Evolutionary conservation across 768 basidiomycete species (phyloP), one percentile per base, ranked within the genome.

Genomic region (Mycena chlorophos): DNA sequence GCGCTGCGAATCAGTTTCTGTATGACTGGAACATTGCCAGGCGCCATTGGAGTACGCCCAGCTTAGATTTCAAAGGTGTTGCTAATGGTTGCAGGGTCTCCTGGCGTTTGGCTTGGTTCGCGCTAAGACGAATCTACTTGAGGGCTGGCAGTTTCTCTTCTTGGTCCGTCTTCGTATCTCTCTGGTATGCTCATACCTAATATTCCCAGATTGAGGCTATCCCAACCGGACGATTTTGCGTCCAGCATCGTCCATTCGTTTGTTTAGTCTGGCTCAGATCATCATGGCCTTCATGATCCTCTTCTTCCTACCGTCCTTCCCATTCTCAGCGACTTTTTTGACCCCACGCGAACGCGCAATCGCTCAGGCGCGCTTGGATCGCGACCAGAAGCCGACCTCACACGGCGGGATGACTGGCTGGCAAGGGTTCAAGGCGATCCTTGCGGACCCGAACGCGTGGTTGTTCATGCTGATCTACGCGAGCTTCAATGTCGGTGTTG

Each of bases 111-210:
- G 78, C 1, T 75, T 84, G 12, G 81, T 82, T 16, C 74, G 82
- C 5, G 78, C 74, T 0, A 74, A 79, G 20, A 83, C 82, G 0
- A 71, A 75, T 0, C n/a, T 75, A 10, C 66, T 80, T 0, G 58
- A 52, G 25, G 78, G 81, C 51, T 84, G 82, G 82, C 82, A 84
- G 58, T 84, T 83, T 60, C 71, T 84, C 22, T 84, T 81, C 65
- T 72, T 84, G 16, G 80, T 81, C 56, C 2, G 72, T 65, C 13
- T 23, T 13, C 5, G 13, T 31, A 26, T 27, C 14, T 29, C 26
- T 45, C 12, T 46, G 5, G 31, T 22, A 30, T 20, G 48, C 38
- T 10, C 31, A 42, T 39, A n/a, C n/a, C n/a, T n/a, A n/a, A n/a
- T n/a, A n/a, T 37, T 37, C n/a, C 10, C 51, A 84, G 81, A 75